Evolutionary conservation across 2,329 filamentous ascomycete species (phyloP), one percentile per base, ranked within the genome.

Genomic region (Dothidotthia symphoricarpi): DNA sequence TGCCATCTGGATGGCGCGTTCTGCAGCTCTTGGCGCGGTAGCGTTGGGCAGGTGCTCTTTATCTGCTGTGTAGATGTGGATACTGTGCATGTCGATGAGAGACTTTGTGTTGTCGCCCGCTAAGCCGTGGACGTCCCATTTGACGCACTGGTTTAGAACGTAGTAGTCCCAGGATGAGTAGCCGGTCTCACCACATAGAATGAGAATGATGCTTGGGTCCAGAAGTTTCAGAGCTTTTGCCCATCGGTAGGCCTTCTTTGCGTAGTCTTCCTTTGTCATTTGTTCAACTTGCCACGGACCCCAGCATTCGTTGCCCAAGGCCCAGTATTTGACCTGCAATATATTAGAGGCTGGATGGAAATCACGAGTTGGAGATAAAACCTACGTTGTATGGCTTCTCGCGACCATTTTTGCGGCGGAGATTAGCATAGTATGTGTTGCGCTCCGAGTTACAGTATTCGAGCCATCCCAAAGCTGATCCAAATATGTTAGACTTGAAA

Each of bases 371-470:
- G 10, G n/a, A 12, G 15, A 11, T 13, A 8, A 6, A 22, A 41
- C 47, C 11, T 58, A 76, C 78, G 42, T 83, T 82, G 68, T 91
- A 91, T 4, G 87, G 88, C 68, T 88, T 78, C 39, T 83, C 75
- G 22, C 79, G 82, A 9, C 87, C 87, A 66, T 93, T 84, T 53
- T 83, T 75, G 10, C 87, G 77, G 22, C 88, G 81, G 33, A 90
- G 73, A 60, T 91, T 90, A 46, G 87, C 87, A 63, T 88, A 93
- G 72, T 91, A 78, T 8, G 85, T 90, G 66, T 90, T 78, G 38
- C 76, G 74, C n/a, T 76, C 79, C 2, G 81, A 82, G 69, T 93
- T 93, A 73, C 88, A 93, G 71, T 93, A 93, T 61, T 93, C 87
- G 14, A 93, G 73, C 87, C 87, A 93, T 9, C 76, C 85, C 22